A percentile compares a stretch with the other conserved stretches of the same genome.
Conservation (phyloP, 495 filamentous ascomycete species). For the Tetracladium marchalianum region DNA sequence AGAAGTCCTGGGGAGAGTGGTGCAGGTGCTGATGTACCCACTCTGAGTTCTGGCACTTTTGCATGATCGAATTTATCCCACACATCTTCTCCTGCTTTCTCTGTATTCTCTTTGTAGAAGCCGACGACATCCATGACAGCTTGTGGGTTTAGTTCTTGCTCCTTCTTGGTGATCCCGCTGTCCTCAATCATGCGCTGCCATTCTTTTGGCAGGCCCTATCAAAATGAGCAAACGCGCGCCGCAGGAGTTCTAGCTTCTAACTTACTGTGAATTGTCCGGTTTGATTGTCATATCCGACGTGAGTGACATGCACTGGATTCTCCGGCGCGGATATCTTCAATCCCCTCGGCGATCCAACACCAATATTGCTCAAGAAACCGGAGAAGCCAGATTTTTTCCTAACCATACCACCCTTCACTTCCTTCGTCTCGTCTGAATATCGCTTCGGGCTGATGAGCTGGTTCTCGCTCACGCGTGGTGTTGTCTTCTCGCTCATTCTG, state of each 20-base stretch:
- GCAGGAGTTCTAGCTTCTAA: constrained; percentile 20
- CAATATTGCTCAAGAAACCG: constrained; percentile 75
- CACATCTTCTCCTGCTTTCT: constrained; percentile 68
- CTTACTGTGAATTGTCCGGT: constrained; percentile 94
- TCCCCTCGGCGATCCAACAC: constrained; percentile 81
- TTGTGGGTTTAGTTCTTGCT: constrained; percentile 91
- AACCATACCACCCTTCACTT: constrained; percentile 42
- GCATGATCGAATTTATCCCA: constrained; percentile 95
- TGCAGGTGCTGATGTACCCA: constrained; percentile 30
- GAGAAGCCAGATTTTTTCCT: constrained; percentile 93
- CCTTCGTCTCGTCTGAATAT: constrained; percentile 74
- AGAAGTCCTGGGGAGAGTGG: constrained; percentile 27
- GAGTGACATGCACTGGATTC: constrained; percentile 95
- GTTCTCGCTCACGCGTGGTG: constrained; percentile 45
- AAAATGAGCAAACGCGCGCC: constrained; percentile 11
- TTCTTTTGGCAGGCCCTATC: constrained; percentile 86
- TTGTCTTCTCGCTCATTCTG: constrained; percentile 36
- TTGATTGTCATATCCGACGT: constrained; percentile 93
- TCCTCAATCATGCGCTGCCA: constrained; percentile 94
- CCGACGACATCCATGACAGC: constrained; percentile 89
- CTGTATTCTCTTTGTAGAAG: constrained; percentile 90
- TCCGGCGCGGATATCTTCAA: constrained; percentile 92
- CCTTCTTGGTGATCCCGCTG: constrained; percentile 91
- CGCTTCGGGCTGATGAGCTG: constrained; percentile 56
- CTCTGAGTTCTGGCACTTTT: constrained; percentile 45